A percentile compares a stretch with the other conserved stretches of the same genome.
phyloP scores from a whole-genome alignment of 2,329 filamentous ascomycete species.

The Colletotrichum agaves region DNA sequence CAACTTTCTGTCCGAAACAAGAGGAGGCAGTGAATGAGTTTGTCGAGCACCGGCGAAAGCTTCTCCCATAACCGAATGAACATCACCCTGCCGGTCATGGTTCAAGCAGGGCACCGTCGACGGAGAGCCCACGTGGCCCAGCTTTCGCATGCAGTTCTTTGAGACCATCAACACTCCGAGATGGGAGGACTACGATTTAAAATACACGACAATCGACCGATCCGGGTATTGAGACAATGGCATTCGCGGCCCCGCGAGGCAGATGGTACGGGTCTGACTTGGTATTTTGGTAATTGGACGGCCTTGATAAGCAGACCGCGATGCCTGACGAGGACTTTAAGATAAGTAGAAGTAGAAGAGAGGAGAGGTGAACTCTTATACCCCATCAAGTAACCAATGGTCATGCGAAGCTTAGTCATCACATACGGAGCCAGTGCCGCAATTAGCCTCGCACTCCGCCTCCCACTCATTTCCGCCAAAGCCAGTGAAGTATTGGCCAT shows the following conservation, averaged over 20 bases:
- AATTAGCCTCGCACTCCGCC: too few relatives aligned
- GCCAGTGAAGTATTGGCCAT: too few relatives aligned
- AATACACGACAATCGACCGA: constrained; percentile 40
- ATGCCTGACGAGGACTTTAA: constrained; percentile 41
- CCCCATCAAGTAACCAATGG: too few relatives aligned
- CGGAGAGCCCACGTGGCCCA: constrained; percentile 43
- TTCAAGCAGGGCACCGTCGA: constrained; percentile 44
- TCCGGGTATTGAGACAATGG: constrained; percentile 44
- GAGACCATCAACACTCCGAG: constrained; percentile 42
- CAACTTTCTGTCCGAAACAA: constrained; percentile 40
- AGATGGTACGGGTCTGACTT: constrained; percentile 39
- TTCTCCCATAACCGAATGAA: constrained; percentile 43
- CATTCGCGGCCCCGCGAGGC: constrained; percentile 35
- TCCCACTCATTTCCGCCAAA: too few relatives aligned
- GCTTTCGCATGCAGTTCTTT: constrained; percentile 43
- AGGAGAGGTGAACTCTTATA: too few relatives aligned
- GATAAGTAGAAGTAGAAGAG: constrained; percentile 27
- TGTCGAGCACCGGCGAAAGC: constrained; percentile 45
- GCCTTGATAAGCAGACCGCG: constrained; percentile 39
- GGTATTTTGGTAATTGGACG: constrained; percentile 41
- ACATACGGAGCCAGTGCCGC: too few relatives aligned
- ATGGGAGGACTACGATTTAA: constrained; percentile 44
- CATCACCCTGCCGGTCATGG: constrained; percentile 42
- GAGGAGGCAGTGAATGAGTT: constrained; percentile 45
- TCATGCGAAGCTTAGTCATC: too few relatives aligned